A percentile compares a stretch with the other conserved stretches of the same genome.
Conservation (phyloP, 257 asterid genomes). For the Misopates orontium region DNA sequence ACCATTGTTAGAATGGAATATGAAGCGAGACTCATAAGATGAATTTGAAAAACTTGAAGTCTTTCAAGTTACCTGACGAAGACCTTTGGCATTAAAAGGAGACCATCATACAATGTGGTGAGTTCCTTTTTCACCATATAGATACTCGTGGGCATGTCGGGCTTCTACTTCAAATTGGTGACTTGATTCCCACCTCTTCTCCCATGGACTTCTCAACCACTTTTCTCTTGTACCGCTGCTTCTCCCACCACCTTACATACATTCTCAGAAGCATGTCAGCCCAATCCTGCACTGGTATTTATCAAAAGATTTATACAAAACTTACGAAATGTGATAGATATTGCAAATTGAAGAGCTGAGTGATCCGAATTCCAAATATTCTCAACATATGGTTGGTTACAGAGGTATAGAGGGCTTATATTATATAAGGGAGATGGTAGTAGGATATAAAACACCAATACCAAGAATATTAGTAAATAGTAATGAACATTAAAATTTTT, state of each 20-base stretch:
- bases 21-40: neutral
- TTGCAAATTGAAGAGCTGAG: neutral
- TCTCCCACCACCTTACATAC: constrained; percentile 95
- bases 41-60: constrained; percentile 1
- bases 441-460: neutral
- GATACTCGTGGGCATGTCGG: constrained; percentile 83
- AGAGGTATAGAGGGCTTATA: neutral
- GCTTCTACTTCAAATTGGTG: constrained; percentile 95
- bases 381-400: neutral
- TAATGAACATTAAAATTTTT: neutral
- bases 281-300: constrained; percentile 98
- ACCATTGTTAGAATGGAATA: constrained; percentile 14
- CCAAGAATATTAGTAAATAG: neutral
- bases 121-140: constrained; percentile 98
- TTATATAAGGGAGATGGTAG: neutral
- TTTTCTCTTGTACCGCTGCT: constrained; percentile 78
- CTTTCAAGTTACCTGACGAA: constrained; percentile 68
- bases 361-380: constrained; percentile 6
- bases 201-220: constrained; percentile 92
- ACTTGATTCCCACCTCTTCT: constrained; percentile 96
- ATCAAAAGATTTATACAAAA: constrained; percentile 55
- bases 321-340: constrained; percentile 24
- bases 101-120: constrained; percentile 94
- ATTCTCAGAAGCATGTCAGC: constrained; percentile 99
- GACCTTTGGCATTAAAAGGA: constrained; percentile 96